These are phyloP conservation scores for Trypanosoma avium DNA, from an alignment of 208 protist species.

Conservation along the genomic window DNA sequence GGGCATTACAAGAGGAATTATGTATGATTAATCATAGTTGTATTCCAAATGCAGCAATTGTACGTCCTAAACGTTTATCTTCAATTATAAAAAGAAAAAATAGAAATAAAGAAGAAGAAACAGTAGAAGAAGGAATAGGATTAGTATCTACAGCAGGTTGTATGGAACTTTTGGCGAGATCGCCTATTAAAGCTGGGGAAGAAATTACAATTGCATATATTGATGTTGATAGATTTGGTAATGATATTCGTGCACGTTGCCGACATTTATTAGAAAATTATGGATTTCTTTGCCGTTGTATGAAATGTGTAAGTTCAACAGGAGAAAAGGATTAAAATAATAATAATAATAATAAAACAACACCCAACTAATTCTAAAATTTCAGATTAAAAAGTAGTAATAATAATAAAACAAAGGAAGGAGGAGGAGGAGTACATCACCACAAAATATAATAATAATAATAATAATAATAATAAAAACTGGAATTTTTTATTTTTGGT, in stretches of 20 bases:
- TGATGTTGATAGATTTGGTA: slow-evolving; percentile 43
- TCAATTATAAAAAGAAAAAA: not conserved
- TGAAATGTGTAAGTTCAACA: not conserved
- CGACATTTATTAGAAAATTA: slow-evolving; percentile 62
- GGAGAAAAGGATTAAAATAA: not conserved
- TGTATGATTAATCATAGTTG: slow-evolving; percentile 90
- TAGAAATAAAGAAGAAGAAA: too few relatives aligned
- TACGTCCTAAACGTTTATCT: slow-evolving; percentile 28
- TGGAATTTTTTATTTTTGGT: too few relatives aligned
- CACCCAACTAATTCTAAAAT: not conserved
- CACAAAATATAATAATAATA: too few relatives aligned
- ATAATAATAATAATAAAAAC: too few relatives aligned
- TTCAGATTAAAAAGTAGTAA: too few relatives aligned
- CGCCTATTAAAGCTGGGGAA: slow-evolving; percentile 14
- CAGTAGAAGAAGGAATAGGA: not conserved
- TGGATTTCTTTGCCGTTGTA: slow-evolving; percentile 56
- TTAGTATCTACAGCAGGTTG: not conserved
- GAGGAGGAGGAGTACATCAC: too few relatives aligned
- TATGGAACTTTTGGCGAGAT: slow-evolving; percentile 26
- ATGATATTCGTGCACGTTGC: slow-evolving; percentile 40
- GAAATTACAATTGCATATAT: slow-evolving; percentile 34
- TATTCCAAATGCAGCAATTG: slow-evolving; percentile 61
- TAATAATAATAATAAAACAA: not conserved
- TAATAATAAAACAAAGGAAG: too few relatives aligned
- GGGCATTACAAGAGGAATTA: slow-evolving; percentile 61